Evolutionary conservation across 495 filamentous ascomycete species (phyloP).

Genomic region (Xylaria flabelliformis): DNA sequence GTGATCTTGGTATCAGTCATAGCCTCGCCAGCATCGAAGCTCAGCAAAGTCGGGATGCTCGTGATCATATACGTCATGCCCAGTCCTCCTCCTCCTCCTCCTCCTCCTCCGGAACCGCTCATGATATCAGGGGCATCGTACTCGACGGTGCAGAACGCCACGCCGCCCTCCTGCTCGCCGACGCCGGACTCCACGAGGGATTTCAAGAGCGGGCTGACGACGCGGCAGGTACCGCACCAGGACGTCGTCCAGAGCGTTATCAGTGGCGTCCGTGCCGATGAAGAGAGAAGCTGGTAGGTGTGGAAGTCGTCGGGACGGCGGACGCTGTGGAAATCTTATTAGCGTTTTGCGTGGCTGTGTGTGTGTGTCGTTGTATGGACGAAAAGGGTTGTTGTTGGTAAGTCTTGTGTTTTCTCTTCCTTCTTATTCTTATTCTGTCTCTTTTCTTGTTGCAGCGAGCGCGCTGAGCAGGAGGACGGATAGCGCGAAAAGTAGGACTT

Average conservation of each 20-base stretch:
- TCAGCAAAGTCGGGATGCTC: slow-evolving; percentile 69
- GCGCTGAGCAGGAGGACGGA: not conserved
- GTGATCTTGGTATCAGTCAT: slow-evolving; percentile 60
- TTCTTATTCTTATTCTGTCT: not conserved
- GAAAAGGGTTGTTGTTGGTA: too few species aligned
- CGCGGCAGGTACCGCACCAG: slow-evolving; percentile 66
- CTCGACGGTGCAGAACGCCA: slow-evolving; percentile 67
- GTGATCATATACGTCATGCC: slow-evolving; percentile 66
- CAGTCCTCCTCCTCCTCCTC: slow-evolving; percentile 40
- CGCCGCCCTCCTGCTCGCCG: slow-evolving; percentile 65
- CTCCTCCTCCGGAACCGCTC: slow-evolving; percentile 17
- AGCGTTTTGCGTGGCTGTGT: not conserved
- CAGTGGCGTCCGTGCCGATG: slow-evolving; percentile 63
- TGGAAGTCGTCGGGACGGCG: slow-evolving; percentile 66
- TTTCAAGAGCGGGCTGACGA: slow-evolving; percentile 59
- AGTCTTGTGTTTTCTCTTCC: too few species aligned
- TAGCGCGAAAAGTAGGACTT: too few species aligned
- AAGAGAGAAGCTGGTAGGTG: slow-evolving; percentile 64
- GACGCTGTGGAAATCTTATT: slow-evolving; percentile 46
- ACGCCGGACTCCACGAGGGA: slow-evolving; percentile 61
- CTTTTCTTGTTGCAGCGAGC: not conserved
- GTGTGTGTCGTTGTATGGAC: too few species aligned
- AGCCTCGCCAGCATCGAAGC: slow-evolving; percentile 67
- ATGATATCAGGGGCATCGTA: slow-evolving; percentile 65
- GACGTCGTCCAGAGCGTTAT: slow-evolving; percentile 75